These are phyloP conservation scores for Boletus tylopilopsis DNA, from an alignment of 768 basidiomycete species.

Conservation along the genomic window DNA sequence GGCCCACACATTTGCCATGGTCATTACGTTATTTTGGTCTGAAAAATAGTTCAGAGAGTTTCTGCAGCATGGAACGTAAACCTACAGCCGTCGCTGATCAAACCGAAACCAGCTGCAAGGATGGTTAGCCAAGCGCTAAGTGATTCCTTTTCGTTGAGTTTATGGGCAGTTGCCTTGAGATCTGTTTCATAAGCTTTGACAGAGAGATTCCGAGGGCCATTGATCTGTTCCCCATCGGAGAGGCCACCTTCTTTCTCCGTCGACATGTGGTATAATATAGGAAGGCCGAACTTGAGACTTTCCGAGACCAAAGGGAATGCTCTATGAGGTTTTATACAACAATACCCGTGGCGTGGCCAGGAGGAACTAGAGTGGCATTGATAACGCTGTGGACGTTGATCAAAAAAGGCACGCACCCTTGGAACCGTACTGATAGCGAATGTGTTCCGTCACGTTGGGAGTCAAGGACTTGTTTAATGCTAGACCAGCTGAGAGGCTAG, in stretches of 20 bases:
- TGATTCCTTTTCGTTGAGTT: constrained; percentile 36
- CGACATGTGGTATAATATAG: constrained; percentile 18
- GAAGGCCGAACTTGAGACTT: not conserved
- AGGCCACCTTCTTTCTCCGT: constrained; percentile 21
- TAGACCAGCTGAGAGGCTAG: too few relatives aligned
- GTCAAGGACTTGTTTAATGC: not conserved
- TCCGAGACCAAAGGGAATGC: not conserved
- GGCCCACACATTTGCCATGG: constrained; percentile 60
- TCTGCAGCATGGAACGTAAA: constrained; percentile 5
- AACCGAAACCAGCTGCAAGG: constrained; percentile 57
- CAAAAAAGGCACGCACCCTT: constrained; percentile 9
- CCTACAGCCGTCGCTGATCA: constrained; percentile 61
- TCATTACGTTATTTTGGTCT: constrained; percentile 74
- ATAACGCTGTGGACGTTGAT: not conserved
- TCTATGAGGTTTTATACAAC: constrained; percentile 25
- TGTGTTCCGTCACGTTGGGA: not conserved
- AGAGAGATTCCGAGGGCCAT: constrained; percentile 15
- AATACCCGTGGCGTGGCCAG: constrained; percentile 20
- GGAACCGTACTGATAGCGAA: not conserved
- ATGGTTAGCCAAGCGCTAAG: constrained; percentile 64
- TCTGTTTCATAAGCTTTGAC: constrained; percentile 21
- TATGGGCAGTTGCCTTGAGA: constrained; percentile 21
- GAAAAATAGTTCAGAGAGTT: constrained; percentile 7
- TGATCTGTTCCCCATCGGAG: constrained; percentile 9
- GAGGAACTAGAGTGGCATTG: not conserved